These are phyloP conservation scores for Warburgia ugandensis DNA, from an alignment of 164 flowering plant species.

Conservation along the genomic window DNA sequence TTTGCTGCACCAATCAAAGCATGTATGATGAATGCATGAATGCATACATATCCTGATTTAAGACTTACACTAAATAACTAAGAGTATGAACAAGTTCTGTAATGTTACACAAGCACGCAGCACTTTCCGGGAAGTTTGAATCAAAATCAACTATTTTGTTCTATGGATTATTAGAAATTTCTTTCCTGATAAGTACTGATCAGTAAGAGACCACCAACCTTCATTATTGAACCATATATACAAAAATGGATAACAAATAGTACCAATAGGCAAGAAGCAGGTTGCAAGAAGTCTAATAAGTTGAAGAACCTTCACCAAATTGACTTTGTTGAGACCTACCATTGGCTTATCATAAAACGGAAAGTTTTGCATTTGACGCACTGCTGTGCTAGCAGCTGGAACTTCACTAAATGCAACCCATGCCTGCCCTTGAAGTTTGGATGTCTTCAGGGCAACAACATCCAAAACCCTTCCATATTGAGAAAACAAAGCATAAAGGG, in stretches of 20 bases:
- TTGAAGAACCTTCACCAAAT: neutral
- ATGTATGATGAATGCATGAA: neutral
- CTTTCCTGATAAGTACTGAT: no score
- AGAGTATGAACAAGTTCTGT: neutral
- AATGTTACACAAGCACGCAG: no score
- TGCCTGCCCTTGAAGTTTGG: conserved; percentile 92
- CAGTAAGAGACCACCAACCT: no score
- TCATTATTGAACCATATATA: no score
- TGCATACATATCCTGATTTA: no score
- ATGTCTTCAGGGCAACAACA: conserved; percentile 85
- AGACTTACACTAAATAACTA: neutral
- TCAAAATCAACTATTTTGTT: no score
- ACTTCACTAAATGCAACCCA: conserved; percentile 94
- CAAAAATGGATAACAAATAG: no score
- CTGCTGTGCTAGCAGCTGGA: conserved; percentile 91
- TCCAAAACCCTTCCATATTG: conserved; percentile 93
- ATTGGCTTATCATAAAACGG: conserved; percentile 94
- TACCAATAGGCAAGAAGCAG: neutral
- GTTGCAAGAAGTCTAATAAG: neutral
- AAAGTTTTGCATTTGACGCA: conserved; percentile 91
- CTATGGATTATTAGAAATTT: no score
- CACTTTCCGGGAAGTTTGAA: no score
- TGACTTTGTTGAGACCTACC: conserved; percentile 30
- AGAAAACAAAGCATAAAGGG: conserved; percentile 81
- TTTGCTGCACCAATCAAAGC: conserved; percentile 42